A percentile compares a stretch with the other conserved stretches of the same genome.
phyloP scores from a whole-genome alignment of 768 basidiomycete genomes.

The Candolleomyces eurysporus region DNA sequence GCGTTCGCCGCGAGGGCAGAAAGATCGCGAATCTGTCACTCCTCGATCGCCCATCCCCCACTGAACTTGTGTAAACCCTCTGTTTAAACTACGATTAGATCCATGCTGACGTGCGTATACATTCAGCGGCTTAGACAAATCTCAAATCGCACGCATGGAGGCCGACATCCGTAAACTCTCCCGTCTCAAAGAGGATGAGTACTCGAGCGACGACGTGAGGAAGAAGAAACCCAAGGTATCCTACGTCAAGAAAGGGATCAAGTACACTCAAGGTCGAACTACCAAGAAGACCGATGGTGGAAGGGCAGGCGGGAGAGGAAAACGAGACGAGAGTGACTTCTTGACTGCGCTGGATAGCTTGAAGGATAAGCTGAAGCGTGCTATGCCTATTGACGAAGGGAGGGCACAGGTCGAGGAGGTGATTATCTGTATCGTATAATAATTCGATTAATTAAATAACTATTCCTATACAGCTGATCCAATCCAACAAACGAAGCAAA shows the following conservation, averaged over 20 bases:
- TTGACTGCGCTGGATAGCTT: slow-evolving; percentile 69
- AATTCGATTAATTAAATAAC: too few species aligned
- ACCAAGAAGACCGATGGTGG: slow-evolving; percentile 40
- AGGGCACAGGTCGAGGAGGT: too few species aligned
- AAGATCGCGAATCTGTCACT: too few species aligned
- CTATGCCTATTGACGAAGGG: slow-evolving; percentile 25
- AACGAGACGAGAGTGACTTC: slow-evolving; percentile 71
- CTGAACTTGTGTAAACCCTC: too few species aligned
- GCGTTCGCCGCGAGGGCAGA: too few species aligned
- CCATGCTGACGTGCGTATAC: too few species aligned
- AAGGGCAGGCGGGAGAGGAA: slow-evolving; percentile 29
- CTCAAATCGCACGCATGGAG: slow-evolving; percentile 87
- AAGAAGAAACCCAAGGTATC: slow-evolving; percentile 64
- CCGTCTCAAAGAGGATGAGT: slow-evolving; percentile 49
- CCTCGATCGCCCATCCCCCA: too few species aligned
- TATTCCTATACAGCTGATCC: too few species aligned
- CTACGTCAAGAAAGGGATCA: slow-evolving; percentile 77
- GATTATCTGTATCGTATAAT: too few species aligned
- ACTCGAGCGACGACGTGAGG: slow-evolving; percentile 64
- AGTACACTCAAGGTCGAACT: slow-evolving; percentile 69
- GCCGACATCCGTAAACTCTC: slow-evolving; percentile 79
- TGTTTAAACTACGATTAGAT: too few species aligned
- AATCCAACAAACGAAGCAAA: too few species aligned
- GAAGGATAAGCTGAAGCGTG: slow-evolving; percentile 62
- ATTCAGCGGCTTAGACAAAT: slow-evolving; percentile 51